Base-by-base conservation (phyloP, 78 protist species). In the Cyanophora paradoxa region DNA sequence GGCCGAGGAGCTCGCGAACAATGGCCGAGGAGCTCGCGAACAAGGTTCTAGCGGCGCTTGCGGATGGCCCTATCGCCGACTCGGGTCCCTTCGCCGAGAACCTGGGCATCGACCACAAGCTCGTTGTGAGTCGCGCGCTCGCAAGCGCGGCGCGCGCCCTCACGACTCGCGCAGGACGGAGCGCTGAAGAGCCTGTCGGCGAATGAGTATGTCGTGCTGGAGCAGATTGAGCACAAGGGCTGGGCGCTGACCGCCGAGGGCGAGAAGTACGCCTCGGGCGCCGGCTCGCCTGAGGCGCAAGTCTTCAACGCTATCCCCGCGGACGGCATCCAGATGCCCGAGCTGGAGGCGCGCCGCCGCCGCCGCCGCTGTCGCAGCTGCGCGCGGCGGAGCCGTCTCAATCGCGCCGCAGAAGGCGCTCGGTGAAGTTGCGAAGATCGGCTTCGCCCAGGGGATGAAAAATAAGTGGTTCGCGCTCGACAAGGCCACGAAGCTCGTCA, bases 201-300 rank as follows among this genome's bases (percentile, higher is more conserved):
- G n/a, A 69, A 48, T 40, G 33, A 28, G 24, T 67, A 31, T 33
- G 74, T 48, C 61, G 30, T 19, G 72, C 31, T 65, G 46, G 72
- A 41, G 56, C 24, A 28, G 1, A 6, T 5, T 26, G 57, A 33
- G 26, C 63, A 40, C 22, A 20, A 33, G 41, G 64, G 7, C 22
- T 78, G 40, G 54, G 33, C 11, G 67, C 63, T 82, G 40, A 69
- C 76, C 19, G 28, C 36, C 7, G 82, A 82, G 28, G 86, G 78
- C 14, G 54, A n/a, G 34, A 13, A 2, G 14, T 20, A 1, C 48
- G 42, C 11, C 26, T 17, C 41, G 41, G 34, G 1, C 26, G 3
- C 42, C 16, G 85, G 85, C 16, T 44, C 54, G 37, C 79, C 85
- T 13, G 85, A 81, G 57, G 68, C 57, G 17, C 42, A 20, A 17